Percentiles rank a stretch among this genome's conserved stretches.
These are phyloP conservation scores for Penicillium simplicissimum DNA, from an alignment of 495 filamentous ascomycete genomes.

Conservation along the genomic window DNA sequence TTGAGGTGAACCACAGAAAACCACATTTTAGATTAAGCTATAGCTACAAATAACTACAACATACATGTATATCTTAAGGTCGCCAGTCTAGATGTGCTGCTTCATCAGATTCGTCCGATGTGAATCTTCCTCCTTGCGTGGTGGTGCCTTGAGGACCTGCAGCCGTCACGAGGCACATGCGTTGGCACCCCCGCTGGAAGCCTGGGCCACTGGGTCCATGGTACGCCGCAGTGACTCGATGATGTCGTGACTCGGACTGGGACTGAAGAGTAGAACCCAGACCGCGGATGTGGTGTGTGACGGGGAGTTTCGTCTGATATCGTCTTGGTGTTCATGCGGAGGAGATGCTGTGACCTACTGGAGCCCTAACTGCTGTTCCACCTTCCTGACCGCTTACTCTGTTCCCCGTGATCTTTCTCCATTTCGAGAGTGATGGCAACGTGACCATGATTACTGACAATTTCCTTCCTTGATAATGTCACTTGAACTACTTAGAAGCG, in stretches of 20 bases:
- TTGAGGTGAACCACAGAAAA: neutral
- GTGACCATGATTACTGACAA: neutral
- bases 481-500: neutral
- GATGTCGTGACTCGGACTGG: conserved; percentile 24
- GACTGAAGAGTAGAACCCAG: neutral
- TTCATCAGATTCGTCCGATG: neutral
- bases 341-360: neutral
- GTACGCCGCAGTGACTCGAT: conserved; percentile 21
- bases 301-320: neutral
- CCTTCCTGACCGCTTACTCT: conserved; percentile 1
- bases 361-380: conserved; percentile 5
- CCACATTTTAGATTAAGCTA: neutral
- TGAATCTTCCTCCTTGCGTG: conserved; percentile 14
- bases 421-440: neutral
- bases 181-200: conserved; percentile 15
- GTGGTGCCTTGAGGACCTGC: conserved; percentile 19
- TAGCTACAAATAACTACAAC: neutral
- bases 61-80: neutral
- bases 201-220: conserved; percentile 14
- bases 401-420: neutral
- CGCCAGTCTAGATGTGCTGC: neutral
- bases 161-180: conserved; percentile 21
- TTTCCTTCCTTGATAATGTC: neutral
- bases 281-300: neutral
- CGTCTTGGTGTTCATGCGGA: neutral